A percentile compares a stretch with the other conserved stretches of the same genome.
Evolutionary conservation across 148 eudicot genomes (phyloP).

Genomic region (Fallopia convolvulus): DNA sequence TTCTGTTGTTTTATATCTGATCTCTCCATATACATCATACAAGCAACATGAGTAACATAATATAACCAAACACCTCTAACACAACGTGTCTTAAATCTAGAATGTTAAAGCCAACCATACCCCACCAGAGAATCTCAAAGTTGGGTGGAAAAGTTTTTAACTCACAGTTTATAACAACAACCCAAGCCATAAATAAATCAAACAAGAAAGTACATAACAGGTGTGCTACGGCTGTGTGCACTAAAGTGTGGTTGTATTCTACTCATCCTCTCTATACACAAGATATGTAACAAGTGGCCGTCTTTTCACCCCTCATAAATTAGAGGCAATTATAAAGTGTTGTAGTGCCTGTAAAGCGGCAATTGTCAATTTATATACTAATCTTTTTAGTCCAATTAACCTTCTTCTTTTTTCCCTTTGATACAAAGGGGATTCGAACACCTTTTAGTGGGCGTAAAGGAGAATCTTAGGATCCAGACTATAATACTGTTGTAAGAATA

Average conservation of each 20-base stretch:
- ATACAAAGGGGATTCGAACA: neutral
- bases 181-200: neutral
- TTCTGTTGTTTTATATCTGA: neutral
- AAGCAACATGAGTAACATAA: neutral
- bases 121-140: neutral
- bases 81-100: neutral
- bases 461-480: conserved; percentile 9
- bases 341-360: neutral
- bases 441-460: neutral
- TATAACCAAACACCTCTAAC: neutral
- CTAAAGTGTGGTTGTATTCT: neutral
- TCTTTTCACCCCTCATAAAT: neutral
- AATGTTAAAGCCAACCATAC: neutral
- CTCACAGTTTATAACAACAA: neutral
- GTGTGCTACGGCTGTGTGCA: neutral
- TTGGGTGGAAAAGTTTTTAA: neutral
- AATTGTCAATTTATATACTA: neutral
- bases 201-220: neutral
- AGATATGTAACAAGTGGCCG: neutral
- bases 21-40: neutral
- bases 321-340: neutral
- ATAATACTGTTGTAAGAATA: neutral
- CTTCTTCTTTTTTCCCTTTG: neutral
- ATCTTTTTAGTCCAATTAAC: neutral
- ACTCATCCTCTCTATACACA: neutral